Base-by-base conservation (phyloP, 495 filamentous ascomycete genomes). In the Xylaria acuta region DNA sequence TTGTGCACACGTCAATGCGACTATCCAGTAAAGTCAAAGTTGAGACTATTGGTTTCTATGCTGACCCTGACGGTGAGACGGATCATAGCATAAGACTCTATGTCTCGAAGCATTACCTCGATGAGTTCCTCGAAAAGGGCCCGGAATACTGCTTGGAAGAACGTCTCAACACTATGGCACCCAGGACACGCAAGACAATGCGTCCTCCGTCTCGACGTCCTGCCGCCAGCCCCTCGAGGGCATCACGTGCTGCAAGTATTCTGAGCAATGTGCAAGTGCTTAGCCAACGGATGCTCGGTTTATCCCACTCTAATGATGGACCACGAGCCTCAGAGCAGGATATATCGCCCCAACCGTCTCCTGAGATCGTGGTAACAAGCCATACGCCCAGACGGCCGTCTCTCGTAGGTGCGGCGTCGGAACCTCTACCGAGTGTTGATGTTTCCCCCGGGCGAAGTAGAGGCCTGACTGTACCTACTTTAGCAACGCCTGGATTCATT, bases 31-130 rank as follows among this genome's bases (percentile, higher is more conserved):
- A 86, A 36, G 87, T 91, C 58, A 86, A 84, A 72, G 83, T 90
- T 18, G 88, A 91, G 69, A 77, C 90, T 8, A 86, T 88, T 59
- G 89, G 88, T 0, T 91, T 91, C 73, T 91, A 90, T 62, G 87
- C 88, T 40, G 86, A 89, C 70, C 83, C 75, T 64, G 88, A 73
- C 71, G 82, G 74, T 76, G 84, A 80, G 75, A 78, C 70, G 72
- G 82, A 73, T 74, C 72, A 77, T 14, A 84, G 83, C 8, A 82
- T 89, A 1, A 86, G 88, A 47, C 72, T 90, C 1, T 90, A 88
- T 78, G 85, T 87, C 9, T 86, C 85, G 0, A 85, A 82, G 49
- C 80, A 87, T 27, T 77, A 82, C 0, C 80, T 89, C 5, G 77
- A 84, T 32, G 83, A 89, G 1, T 91, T 87, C 38, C 73, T 85